These are phyloP conservation scores for Aspergillus egyptiacus DNA, from an alignment of 495 filamentous ascomycete genomes.

Conservation along the genomic window DNA sequence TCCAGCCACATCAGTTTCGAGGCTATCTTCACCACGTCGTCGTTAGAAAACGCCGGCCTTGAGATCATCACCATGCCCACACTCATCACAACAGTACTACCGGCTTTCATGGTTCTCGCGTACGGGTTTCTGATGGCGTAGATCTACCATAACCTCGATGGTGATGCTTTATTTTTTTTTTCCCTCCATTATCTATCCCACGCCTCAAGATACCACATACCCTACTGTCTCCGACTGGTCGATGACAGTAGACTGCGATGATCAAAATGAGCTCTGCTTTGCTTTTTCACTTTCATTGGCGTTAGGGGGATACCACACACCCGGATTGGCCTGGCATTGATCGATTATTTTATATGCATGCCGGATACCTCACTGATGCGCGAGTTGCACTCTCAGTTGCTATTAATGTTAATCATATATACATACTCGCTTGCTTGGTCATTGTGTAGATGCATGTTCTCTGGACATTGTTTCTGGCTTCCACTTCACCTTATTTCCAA, in stretches of 20 bases:
- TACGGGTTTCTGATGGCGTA: conserved; percentile 26
- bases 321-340: background rate
- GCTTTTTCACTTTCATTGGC: background rate
- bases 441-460: too few species aligned
- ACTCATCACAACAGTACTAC: conserved; percentile 15
- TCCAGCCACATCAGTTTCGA: conserved; percentile 66
- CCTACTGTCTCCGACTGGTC: conserved; percentile 1
- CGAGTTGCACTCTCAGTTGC: background rate
- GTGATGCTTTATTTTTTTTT: background rate
- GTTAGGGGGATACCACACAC: background rate
- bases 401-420: conserved; percentile 2
- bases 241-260: background rate
- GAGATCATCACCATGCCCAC: background rate
- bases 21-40: conserved; percentile 63
- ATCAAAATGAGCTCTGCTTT: background rate
- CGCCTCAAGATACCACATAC: background rate
- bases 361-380: conserved; percentile 3
- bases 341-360: conserved; percentile 1
- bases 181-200: background rate
- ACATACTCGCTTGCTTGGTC: too few species aligned
- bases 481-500: too few species aligned
- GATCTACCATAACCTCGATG: background rate
- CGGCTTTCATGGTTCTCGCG: conserved; percentile 20
- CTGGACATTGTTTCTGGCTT: too few species aligned
- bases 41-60: conserved; percentile 41